These are phyloP conservation scores for Penicillium atrosanguineum DNA, from an alignment of 495 filamentous ascomycete species.

Conservation along the genomic window DNA sequence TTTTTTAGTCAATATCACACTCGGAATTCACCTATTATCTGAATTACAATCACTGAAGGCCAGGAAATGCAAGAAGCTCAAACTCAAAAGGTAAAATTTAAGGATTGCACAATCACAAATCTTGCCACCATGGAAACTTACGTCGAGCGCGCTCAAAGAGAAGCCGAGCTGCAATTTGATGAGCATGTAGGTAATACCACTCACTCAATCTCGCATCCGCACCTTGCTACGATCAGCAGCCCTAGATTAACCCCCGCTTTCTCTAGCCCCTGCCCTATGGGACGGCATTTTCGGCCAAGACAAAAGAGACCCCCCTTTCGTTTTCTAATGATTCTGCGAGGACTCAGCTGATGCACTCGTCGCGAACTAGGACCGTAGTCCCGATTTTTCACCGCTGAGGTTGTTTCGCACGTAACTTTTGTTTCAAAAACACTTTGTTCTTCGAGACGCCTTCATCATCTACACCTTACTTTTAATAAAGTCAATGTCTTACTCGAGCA, in stretches of 20 bases:
- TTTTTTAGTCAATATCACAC: neutral
- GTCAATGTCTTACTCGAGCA: neutral
- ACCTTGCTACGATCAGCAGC: constrained; percentile 30
- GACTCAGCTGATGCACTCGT: constrained; percentile 9
- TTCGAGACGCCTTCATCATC: neutral
- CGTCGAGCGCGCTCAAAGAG: neutral
- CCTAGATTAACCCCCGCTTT: constrained; percentile 26
- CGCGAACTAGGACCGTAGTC: neutral
- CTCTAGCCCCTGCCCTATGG: constrained; percentile 11
- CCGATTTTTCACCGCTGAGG: constrained; percentile 3
- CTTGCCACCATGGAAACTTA: neutral
- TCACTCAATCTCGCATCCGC: constrained; percentile 27
- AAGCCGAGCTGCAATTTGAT: neutral
- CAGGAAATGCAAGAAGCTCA: neutral
- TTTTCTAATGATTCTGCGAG: constrained; percentile 12
- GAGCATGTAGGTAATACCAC: constrained; percentile 24
- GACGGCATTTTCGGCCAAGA: constrained; percentile 2
- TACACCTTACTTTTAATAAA: neutral
- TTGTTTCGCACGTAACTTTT: neutral
- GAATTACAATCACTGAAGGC: neutral
- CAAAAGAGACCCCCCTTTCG: constrained; percentile 11
- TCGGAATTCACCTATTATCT: neutral
- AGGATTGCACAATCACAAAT: constrained; percentile 5
- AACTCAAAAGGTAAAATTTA: neutral
- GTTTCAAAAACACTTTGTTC: neutral